Evolutionary conservation across 2,329 filamentous ascomycete genomes (phyloP).

Genomic region (Akanthomyces lecanii): DNA sequence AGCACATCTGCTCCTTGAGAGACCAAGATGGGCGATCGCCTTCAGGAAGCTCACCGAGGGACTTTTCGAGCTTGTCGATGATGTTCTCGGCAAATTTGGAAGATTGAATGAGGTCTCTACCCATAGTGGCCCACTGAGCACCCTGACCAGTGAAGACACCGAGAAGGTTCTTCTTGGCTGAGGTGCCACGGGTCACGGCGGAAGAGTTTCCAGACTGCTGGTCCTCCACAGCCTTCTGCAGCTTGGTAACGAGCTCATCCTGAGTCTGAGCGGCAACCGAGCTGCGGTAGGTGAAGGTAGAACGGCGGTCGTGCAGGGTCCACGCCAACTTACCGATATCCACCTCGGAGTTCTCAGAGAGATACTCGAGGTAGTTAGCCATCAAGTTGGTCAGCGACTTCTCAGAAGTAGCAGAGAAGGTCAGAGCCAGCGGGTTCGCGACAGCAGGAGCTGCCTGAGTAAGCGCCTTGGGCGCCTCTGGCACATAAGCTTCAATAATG

Average conservation of each 20-base stretch:
- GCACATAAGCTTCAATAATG: constrained; percentile 24
- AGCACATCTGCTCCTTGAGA: constrained; percentile 24
- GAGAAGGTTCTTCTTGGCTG: constrained; percentile 15
- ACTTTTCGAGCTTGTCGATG: constrained; percentile 24
- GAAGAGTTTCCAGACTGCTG: constrained; percentile 20
- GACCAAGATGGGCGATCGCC: constrained; percentile 26
- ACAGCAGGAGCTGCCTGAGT: constrained; percentile 10
- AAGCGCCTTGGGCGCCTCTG: constrained; percentile 31
- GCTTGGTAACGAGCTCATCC: constrained; percentile 17
- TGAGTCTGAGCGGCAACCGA: constrained; percentile 17
- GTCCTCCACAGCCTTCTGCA: constrained; percentile 15
- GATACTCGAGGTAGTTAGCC: constrained; percentile 15
- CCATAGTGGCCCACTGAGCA: constrained; percentile 32
- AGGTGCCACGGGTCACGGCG: constrained; percentile 9
- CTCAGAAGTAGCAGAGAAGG: constrained; percentile 17
- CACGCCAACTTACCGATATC: constrained; percentile 20
- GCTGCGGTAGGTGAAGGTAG: constrained; percentile 19
- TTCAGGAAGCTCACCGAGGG: constrained; percentile 20
- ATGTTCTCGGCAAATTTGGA: constrained; percentile 16
- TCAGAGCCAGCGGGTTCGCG: constrained; percentile 10
- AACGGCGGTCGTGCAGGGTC: constrained; percentile 20
- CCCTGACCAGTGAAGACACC: constrained; percentile 32
- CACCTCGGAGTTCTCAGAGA: constrained; percentile 14
- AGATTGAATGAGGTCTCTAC: constrained; percentile 26
- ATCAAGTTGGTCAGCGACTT: constrained; percentile 13